A percentile compares a stretch with the other conserved stretches of the same genome.
Evolutionary conservation across 371 early-diverging fungal genomes (phyloP).

Genomic region (Chytridium lagenaria): DNA sequence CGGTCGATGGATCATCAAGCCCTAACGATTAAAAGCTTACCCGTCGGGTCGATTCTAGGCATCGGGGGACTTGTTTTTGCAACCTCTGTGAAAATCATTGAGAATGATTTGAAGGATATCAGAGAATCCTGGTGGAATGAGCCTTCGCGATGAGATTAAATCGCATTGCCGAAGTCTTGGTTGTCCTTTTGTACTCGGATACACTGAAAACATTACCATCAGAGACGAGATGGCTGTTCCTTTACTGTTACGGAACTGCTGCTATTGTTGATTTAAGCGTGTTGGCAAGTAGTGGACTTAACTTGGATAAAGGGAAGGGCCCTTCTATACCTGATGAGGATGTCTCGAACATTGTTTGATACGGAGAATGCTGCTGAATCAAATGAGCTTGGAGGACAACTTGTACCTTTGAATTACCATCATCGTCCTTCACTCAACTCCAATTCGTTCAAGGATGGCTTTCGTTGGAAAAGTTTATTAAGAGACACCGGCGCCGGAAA

Average conservation of each 20-base stretch:
- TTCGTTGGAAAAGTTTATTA: conserved; percentile 32
- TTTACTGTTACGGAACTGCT: conserved; percentile 76
- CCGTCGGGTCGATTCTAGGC: conserved; percentile 61
- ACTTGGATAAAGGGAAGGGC: conserved; percentile 1
- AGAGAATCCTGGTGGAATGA: conserved; percentile 80
- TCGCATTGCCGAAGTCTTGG: conserved; percentile 67
- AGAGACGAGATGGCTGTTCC: conserved; percentile 68
- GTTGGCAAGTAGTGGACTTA: conserved; percentile 18
- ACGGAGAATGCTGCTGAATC: not conserved
- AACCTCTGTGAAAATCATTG: conserved; percentile 71
- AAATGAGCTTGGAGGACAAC: not conserved
- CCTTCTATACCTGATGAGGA: not conserved
- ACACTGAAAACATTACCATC: conserved; percentile 67
- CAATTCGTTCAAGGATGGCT: conserved; percentile 31
- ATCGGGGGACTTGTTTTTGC: conserved; percentile 76
- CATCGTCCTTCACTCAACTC: conserved; percentile 18
- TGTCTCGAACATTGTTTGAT: not conserved
- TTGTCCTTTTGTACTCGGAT: conserved; percentile 72
- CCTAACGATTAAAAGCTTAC: conserved; percentile 63
- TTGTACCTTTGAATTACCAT: not conserved
- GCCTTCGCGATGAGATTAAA: conserved; percentile 74
- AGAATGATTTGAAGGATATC: conserved; percentile 60
- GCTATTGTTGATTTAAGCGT: conserved; percentile 49
- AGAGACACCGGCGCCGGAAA: conserved; percentile 31
- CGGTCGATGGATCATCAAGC: conserved; percentile 40